Percentiles rank a stretch among this genome's conserved stretches.
These are phyloP conservation scores for Myxozyma nipponensis DNA, from an alignment of 805 yeast species.

Conservation along the genomic window DNA sequence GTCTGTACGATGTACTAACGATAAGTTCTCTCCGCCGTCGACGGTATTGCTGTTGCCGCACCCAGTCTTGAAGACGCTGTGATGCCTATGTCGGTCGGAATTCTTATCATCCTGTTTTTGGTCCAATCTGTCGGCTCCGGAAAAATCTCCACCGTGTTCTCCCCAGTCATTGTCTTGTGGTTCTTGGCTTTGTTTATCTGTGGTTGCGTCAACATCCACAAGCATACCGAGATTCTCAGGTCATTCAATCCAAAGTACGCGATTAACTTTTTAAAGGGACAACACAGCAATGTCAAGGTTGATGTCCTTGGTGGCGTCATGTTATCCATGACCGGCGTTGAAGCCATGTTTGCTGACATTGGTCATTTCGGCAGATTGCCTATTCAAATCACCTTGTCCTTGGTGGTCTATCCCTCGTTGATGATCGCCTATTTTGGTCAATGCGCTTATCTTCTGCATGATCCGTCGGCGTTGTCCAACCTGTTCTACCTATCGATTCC, in stretches of 20 bases:
- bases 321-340: conserved; percentile 57
- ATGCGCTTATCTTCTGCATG: conserved; percentile 45
- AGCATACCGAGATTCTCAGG: conserved; percentile 45
- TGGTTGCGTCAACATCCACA: conserved; percentile 47
- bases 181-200: conserved; percentile 43
- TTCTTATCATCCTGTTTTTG: conserved; percentile 45
- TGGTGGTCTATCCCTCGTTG: conserved; percentile 51
- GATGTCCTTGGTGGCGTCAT: conserved; percentile 46
- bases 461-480: conserved; percentile 43
- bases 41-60: conserved; percentile 52
- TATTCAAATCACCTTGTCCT: conserved; percentile 46
- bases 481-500: conserved; percentile 52
- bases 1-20: not conserved
- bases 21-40: conserved; percentile 50
- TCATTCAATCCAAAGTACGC: conserved; percentile 54
- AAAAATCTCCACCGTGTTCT: conserved; percentile 47
- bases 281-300: conserved; percentile 36
- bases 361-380: conserved; percentile 54
- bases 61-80: conserved; percentile 45
- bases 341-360: conserved; percentile 63
- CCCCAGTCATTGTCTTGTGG: conserved; percentile 56
- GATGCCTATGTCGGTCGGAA: conserved; percentile 47
- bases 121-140: conserved; percentile 51
- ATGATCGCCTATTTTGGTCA: conserved; percentile 57
- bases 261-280: conserved; percentile 40